phyloP scores from a whole-genome alignment of 2,329 filamentous ascomycete genomes.

The Venturia carpophila region DNA sequence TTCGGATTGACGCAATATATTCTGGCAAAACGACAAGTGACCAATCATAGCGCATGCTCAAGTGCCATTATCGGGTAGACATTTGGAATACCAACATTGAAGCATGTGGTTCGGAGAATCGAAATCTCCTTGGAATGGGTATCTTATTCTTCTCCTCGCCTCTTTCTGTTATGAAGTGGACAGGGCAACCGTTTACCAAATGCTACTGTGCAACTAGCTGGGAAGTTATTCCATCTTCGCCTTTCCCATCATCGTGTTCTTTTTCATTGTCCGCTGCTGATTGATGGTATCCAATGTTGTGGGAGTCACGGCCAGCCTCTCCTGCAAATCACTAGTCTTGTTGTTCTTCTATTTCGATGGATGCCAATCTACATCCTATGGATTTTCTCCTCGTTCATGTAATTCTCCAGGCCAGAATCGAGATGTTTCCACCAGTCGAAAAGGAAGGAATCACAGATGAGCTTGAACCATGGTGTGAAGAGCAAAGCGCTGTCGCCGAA shows the following conservation, averaged over 20 bases:
- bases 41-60: neutral
- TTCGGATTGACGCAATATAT: neutral
- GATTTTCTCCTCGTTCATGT: conserved; percentile 77
- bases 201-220: neutral
- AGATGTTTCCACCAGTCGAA: conserved; percentile 96
- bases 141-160: neutral
- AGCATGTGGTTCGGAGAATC: no score
- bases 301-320: no score
- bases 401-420: conserved; percentile 72
- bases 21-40: neutral
- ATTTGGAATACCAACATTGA: no score
- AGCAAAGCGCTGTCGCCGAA: conserved; percentile 72
- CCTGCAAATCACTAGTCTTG: neutral
- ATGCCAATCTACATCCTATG: conserved; percentile 59
- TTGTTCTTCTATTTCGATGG: neutral
- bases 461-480: conserved; percentile 98
- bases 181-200: neutral
- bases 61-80: no score
- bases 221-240: neutral
- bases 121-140: neutral
- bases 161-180: neutral
- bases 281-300: no score
- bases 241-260: neutral
- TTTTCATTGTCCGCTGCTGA: neutral
- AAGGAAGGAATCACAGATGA: conserved; percentile 95